These are phyloP conservation scores for Buddleja alternifolia DNA, from an alignment of 257 asterid genomes.

Conservation along the genomic window DNA sequence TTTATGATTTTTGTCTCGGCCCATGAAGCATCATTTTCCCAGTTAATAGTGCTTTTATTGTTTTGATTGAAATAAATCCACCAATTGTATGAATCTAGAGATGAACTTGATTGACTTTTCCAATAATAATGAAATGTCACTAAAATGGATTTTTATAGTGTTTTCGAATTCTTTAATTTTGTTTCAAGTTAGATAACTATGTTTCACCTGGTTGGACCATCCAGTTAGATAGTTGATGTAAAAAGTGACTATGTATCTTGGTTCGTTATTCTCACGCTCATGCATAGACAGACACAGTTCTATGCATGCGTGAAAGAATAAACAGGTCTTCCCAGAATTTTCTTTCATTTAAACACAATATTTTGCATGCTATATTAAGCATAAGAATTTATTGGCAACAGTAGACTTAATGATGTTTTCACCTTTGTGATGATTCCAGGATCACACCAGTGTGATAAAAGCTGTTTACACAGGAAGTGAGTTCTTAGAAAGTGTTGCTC, in stretches of 20 bases:
- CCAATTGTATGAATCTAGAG: background rate
- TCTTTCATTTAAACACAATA: constrained; percentile 7
- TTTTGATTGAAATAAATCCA: background rate
- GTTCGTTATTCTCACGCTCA: background rate
- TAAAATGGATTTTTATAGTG: background rate
- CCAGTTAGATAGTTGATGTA: background rate
- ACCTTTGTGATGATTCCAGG: constrained; percentile 47
- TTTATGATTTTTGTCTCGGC: background rate
- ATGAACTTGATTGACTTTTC: constrained; percentile 9
- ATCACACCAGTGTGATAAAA: constrained; percentile 79
- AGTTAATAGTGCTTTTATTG: background rate
- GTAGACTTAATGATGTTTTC: constrained; percentile 16
- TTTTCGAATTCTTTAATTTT: background rate
- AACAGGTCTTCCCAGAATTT: background rate
- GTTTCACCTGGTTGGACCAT: constrained; percentile 1
- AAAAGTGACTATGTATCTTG: background rate
- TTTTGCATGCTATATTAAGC: constrained; percentile 9
- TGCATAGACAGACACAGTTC: background rate
- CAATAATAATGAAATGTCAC: background rate
- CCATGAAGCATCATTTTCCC: background rate
- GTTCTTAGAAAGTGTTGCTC: constrained; percentile 64
- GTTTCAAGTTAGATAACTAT: background rate
- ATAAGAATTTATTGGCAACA: background rate
- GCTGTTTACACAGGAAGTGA: constrained; percentile 85
- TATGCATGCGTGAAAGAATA: constrained; percentile 11